Evolutionary conservation across 257 asterid genomes (phyloP).

Genomic region (Forsythia suspensa): DNA sequence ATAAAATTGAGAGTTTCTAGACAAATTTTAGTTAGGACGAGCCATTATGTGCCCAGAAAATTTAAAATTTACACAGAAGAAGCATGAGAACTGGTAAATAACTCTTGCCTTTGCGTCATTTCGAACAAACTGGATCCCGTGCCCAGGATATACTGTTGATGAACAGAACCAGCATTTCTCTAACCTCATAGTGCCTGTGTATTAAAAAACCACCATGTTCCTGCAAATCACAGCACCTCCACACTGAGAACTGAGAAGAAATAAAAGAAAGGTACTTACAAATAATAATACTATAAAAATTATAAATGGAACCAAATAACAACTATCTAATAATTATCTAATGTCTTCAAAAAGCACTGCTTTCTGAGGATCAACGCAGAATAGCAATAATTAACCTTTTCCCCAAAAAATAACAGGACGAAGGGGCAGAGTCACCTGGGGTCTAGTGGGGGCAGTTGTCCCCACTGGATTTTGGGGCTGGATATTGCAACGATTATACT

Average conservation of each 20-base stretch:
- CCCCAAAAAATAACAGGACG: neutral
- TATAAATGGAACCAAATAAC: neutral
- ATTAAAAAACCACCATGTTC: constrained; percentile 14
- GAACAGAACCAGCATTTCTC: constrained; percentile 97
- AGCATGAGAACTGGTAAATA: neutral
- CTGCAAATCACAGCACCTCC: neutral
- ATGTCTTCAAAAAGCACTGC: neutral
- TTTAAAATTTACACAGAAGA: neutral
- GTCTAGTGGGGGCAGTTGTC: too few relatives aligned
- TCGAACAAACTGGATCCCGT: constrained; percentile 86
- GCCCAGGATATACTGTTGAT: constrained; percentile 80
- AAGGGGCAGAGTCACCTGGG: neutral
- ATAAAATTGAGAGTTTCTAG: neutral
- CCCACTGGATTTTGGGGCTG: too few relatives aligned
- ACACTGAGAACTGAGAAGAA: neutral
- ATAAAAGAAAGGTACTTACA: neutral
- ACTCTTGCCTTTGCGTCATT: constrained; percentile 79
- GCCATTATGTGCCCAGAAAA: neutral
- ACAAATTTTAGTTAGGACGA: constrained; percentile 2
- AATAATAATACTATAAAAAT: too few relatives aligned
- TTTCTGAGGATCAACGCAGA: neutral
- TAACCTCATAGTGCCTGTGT: constrained; percentile 63
- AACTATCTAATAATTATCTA: neutral
- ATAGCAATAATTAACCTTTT: neutral
- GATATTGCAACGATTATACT: too few relatives aligned